Evolutionary conservation across 108 stramenopile species (phyloP), one percentile per base, ranked within the genome.

Genomic region (Skeletonema grethae): DNA sequence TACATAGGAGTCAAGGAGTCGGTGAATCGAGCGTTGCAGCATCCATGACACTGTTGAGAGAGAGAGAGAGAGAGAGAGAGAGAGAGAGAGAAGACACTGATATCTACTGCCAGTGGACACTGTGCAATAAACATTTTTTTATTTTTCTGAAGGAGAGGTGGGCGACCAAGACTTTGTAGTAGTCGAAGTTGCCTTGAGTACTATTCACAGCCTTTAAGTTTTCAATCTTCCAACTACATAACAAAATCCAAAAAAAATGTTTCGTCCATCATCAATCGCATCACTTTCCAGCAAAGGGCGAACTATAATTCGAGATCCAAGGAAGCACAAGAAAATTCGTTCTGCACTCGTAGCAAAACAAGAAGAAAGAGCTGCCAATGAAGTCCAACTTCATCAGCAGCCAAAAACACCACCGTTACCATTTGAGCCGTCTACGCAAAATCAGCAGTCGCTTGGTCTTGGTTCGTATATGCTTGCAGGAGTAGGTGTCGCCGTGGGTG

Each of bases 381-480:
- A 30, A 16, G 15, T 22, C 48, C 70, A 57, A 34, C 38, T 31
- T 28, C 83, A 82, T 39, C 63, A 77, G 29, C 43, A 61, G 4
- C 24, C 73, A 16, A 11, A 82, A 4, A 50, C 77, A 66, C 69
- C 69, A 15, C 45, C 30, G 32, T 65, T 80, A 30, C 77, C 88
- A 6, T 87, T 87, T 75, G 86, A 75, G 32, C 88, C 88, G 7
- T 81, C 72, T 7, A 38, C 45, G 16, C 73, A 84, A 36, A 85
- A 84, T 74, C 86, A 88, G 48, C 77, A 87, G 68, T 68, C 87
- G 9, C 50, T 89, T 28, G 92, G 87, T 12, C 61, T 93, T 20
- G 92, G 72, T 35, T 89, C 88, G 1, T 93, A 93, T 57, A 73
- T 81, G 61, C 71, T 93, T 20, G 88, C 88, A 16, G 92, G 92